These are phyloP conservation scores for Macrolepiota albuminosa DNA, from an alignment of 768 basidiomycete genomes.

Conservation along the genomic window DNA sequence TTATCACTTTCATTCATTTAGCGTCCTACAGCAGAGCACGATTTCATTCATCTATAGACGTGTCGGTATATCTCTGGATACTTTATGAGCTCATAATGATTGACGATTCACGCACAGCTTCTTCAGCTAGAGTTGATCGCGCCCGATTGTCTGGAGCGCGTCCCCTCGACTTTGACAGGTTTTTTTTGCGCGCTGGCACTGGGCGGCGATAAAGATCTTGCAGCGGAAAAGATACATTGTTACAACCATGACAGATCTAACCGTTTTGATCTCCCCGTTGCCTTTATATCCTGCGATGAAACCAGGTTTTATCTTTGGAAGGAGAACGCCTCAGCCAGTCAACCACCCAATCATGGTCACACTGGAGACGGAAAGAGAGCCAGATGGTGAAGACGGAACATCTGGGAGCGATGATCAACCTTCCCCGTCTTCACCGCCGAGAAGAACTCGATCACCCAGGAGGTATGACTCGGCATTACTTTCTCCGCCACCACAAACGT, in stretches of 20 bases:
- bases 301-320: constrained; percentile 27
- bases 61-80: not conserved
- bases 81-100: not conserved
- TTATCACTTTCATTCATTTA: not conserved
- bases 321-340: constrained; percentile 21
- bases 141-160: too few species aligned
- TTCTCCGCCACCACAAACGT: constrained; percentile 46
- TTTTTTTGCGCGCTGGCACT: not conserved
- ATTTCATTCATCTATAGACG: not conserved
- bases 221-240: not conserved
- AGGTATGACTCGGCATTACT: constrained; percentile 33
- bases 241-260: constrained; percentile 43
- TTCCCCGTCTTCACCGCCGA: constrained; percentile 4
- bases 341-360: constrained; percentile 38
- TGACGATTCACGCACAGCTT: not conserved
- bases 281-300: constrained; percentile 34
- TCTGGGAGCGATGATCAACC: not conserved
- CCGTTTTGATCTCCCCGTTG: constrained; percentile 45
- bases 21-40: not conserved
- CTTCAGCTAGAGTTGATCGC: not conserved
- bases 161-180: not conserved
- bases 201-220: not conserved
- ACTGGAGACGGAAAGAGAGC: constrained; percentile 29
- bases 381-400: constrained; percentile 15
- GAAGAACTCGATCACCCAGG: constrained; percentile 14